Base-by-base conservation (phyloP, 2,329 filamentous ascomycete genomes). In the Alternaria rosae region DNA sequence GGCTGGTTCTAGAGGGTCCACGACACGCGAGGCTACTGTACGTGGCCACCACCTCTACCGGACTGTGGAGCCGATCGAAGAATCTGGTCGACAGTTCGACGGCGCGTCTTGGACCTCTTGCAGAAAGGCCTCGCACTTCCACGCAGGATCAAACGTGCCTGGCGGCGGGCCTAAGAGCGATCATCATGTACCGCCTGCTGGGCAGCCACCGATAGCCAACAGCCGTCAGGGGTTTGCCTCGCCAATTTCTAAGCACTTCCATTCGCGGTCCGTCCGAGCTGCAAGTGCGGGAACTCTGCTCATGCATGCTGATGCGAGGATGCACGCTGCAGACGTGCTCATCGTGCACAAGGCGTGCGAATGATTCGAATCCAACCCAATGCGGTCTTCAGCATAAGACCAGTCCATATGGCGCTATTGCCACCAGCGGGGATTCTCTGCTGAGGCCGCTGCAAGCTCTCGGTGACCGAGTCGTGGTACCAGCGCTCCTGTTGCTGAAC, bases 351-450 rank as follows among this genome's bases (percentile, higher is more conserved):
- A 70, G 61, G 65, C 57, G 59, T 59, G 52, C 52, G 41, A 65
- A 57, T 71, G 72, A 76, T 62, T 73, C 72, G 69, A 74, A 64
- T 47, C 55, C 51, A 55, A 43, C 72, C 69, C 61, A 67, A 74
- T 66, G 44, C 57, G 69, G 66, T 57, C 42, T 61, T 56, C 57
- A 67, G 67, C 69, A 71, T 59, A 63, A 62, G 59, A 54, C 54
- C 57, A 63, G 62, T 61, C 57, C 42, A 47, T 45, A 63, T 59
- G 55, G 67, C 63, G 59, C 64, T 70, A 70, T 69, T 70, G 71
- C 70, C 71, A 70, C 62, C 61, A 61, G 64, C 67, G 64, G 68
- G 62, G 64, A 55, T 56, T 57, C 57, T 35, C 45, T 57, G 57
- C 56, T 57, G 30, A 41, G 59, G 52, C 47, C 56, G 62, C 62